These are phyloP conservation scores for Bathelium albidoporum DNA, from an alignment of 495 filamentous ascomycete genomes.

Conservation along the genomic window DNA sequence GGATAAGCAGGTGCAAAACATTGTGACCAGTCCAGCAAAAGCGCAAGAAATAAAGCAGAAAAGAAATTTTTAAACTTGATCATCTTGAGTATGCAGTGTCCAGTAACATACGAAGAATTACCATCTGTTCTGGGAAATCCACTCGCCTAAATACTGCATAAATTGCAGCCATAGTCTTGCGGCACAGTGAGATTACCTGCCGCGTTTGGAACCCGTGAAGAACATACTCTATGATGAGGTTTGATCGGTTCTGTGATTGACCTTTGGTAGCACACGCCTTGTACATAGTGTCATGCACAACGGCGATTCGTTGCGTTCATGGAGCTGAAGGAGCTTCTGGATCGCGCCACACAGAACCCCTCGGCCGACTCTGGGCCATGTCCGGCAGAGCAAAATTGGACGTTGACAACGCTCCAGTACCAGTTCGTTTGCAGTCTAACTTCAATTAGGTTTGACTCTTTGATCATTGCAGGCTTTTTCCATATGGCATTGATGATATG, in stretches of 20 bases:
- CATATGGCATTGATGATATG: not conserved
- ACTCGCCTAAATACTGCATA: not conserved
- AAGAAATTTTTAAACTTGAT: not conserved
- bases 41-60: not conserved
- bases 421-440: not conserved
- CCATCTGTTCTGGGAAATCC: not conserved
- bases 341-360: not conserved
- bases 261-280: not conserved
- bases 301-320: not conserved
- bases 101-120: not conserved
- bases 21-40: not conserved
- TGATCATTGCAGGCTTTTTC: not conserved
- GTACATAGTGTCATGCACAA: not conserved
- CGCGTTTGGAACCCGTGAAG: not conserved
- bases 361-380: no score
- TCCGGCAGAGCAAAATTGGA: not conserved
- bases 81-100: not conserved
- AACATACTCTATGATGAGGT: not conserved
- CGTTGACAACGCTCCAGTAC: not conserved
- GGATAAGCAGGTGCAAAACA: not conserved
- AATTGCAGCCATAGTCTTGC: not conserved
- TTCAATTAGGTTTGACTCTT: not conserved
- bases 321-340: not conserved
- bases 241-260: not conserved
- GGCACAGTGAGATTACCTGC: not conserved